These are phyloP conservation scores for Rhexocercosporidium sp. DNA, from an alignment of 2,329 filamentous ascomycete species.

Conservation along the genomic window DNA sequence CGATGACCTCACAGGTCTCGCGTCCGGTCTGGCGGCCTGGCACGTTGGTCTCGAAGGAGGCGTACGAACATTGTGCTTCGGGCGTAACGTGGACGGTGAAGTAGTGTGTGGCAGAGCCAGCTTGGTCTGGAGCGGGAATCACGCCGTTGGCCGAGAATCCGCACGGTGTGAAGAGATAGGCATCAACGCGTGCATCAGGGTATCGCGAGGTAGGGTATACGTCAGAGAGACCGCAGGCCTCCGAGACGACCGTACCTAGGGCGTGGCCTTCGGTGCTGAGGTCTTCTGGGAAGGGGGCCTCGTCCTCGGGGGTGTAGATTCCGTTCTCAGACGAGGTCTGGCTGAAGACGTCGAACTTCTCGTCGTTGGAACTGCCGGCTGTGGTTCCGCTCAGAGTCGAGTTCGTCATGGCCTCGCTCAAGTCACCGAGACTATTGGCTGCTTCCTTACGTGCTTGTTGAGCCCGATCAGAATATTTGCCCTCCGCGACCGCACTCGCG, in stretches of 20 bases:
- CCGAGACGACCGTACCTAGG: slow-evolving; percentile 89
- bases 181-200: slow-evolving; percentile 91
- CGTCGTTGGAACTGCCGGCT: slow-evolving; percentile 52
- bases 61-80: slow-evolving; percentile 95
- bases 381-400: slow-evolving; percentile 48
- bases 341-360: slow-evolving; percentile 80
- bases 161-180: slow-evolving; percentile 95
- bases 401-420: slow-evolving; percentile 54
- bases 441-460: slow-evolving; percentile 66
- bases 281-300: slow-evolving; percentile 68
- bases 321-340: slow-evolving; percentile 70
- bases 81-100: slow-evolving; percentile 99
- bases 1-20: slow-evolving; percentile 86
- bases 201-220: slow-evolving; percentile 88
- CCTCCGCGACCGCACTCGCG: slow-evolving; percentile 89
- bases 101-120: slow-evolving; percentile 70
- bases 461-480: slow-evolving; percentile 73
- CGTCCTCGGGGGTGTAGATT: slow-evolving; percentile 61
- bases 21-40: slow-evolving; percentile 86
- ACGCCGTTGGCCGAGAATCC: slow-evolving; percentile 98
- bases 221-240: slow-evolving; percentile 84
- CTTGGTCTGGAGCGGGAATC: slow-evolving; percentile 73
- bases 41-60: slow-evolving; percentile 98
- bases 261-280: slow-evolving; percentile 93
- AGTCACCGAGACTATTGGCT: slow-evolving; percentile 62